Evolutionary conservation across 2,329 filamentous ascomycete genomes (phyloP), one percentile per base, ranked within the genome.

Genomic region (Ceratocystis colombiana): DNA sequence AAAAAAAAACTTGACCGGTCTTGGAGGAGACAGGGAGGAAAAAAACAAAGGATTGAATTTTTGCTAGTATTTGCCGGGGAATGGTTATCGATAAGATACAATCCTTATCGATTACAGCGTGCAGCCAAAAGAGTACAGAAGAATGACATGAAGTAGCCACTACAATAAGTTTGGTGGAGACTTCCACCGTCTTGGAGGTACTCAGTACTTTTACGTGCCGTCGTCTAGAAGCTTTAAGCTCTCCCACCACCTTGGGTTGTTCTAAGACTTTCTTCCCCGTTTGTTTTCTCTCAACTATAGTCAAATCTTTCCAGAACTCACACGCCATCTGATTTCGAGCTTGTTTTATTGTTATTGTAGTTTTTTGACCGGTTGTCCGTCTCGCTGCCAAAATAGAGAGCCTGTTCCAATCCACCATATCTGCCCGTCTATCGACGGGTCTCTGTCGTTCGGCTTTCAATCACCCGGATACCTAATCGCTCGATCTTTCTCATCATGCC

Each of bases 31-130:
- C 33, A 20, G 44, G 8, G 10, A 46, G 44, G 20, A 17, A 53
- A 64, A 64, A 64, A n/a, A 53, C 41, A 61, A 44, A 15, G 48
- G 28, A 64, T 59, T 20, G 30, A 53, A 61, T n/a, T 37, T 55
- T 28, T 50, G 57, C 30, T 37, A 37, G 30, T 50, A 44, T 10
- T 30, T 25, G 8, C 46, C 30, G 53, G n/a, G 62, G 28, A n/a
- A 57, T 22, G 8, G 5, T 57, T 57, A 57, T 57, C 53, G 53
- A 57, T 57, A 57, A 57, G 10, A 33, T 4, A 20, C 28, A 15
- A 1, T 33, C 15, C 61, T 66, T 68, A 68, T 68, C 66, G 66
- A 66, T 68, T 57, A 61, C 2, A 41, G 76, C 67, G 73, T 69
- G 68, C 77, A 53, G 22, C 10, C 37, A 12, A 41, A 12, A 12